These are phyloP conservation scores for Fusarium clavum DNA, from an alignment of 2,329 filamentous ascomycete genomes.

Conservation along the genomic window DNA sequence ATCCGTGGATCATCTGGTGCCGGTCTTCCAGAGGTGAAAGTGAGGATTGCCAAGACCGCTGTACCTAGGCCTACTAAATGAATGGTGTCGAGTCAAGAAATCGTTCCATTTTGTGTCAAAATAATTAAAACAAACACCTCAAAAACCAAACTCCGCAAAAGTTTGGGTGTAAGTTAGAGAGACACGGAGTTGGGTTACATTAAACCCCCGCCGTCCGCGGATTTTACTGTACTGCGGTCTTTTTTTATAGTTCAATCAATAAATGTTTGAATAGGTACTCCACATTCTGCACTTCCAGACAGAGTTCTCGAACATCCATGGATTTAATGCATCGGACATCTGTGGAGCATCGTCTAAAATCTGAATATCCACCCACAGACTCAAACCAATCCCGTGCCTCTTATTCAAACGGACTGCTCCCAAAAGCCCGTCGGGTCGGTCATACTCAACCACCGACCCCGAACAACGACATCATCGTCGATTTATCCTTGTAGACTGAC, in stretches of 20 bases:
- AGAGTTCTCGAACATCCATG: slow-evolving; percentile 27
- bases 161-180: neutral
- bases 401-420: slow-evolving; percentile 6
- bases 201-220: slow-evolving; percentile 22
- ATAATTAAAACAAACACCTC: neutral
- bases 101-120: slow-evolving; percentile 2
- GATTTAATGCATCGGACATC: slow-evolving; percentile 5
- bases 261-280: neutral
- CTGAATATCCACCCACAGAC: slow-evolving; percentile 4
- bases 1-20: slow-evolving; percentile 25
- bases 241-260: neutral
- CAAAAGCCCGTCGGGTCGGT: slow-evolving; percentile 34
- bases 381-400: slow-evolving; percentile 16
- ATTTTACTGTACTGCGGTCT: neutral
- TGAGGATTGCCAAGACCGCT: slow-evolving; percentile 10
- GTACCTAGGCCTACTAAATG: slow-evolving; percentile 4
- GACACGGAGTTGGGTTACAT: neutral
- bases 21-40: slow-evolving; percentile 22
- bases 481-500: slow-evolving; percentile 27
- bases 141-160: slow-evolving; percentile 5
- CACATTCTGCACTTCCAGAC: slow-evolving; percentile 3
- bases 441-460: slow-evolving; percentile 26
- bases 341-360: slow-evolving; percentile 11
- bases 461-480: slow-evolving; percentile 18
- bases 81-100: slow-evolving; percentile 2